phyloP scores from a whole-genome alignment of 2,329 filamentous ascomycete genomes.

The Fusarium mexicanum region DNA sequence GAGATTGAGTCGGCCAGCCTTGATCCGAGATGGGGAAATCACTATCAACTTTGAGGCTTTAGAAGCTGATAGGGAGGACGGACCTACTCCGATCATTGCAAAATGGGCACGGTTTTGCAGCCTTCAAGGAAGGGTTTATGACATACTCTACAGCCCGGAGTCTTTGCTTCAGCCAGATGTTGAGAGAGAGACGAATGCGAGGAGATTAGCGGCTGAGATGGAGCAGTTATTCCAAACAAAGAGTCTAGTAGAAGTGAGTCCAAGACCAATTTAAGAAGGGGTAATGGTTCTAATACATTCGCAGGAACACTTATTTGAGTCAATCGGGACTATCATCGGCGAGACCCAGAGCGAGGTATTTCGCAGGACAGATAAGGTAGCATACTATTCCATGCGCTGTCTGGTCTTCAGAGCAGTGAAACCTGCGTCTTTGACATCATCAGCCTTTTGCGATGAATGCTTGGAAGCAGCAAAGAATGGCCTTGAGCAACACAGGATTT shows the following conservation, averaged over 20 bases:
- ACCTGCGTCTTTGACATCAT: neutral
- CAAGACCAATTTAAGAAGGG: rapidly evolving
- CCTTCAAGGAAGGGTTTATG: neutral
- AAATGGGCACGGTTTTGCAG: neutral
- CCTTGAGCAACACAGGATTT: neutral
- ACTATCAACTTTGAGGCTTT: neutral
- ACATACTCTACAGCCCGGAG: neutral
- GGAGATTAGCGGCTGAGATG: neutral
- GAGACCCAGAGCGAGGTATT: neutral
- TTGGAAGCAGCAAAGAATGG: neutral
- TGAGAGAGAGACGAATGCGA: neutral
- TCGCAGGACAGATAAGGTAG: neutral
- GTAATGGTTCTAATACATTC: rapidly evolving
- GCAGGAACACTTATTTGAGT: neutral
- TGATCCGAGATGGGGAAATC: slow-evolving; percentile 1
- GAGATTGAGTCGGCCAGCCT: neutral
- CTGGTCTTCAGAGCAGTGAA: neutral
- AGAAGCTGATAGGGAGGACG: neutral
- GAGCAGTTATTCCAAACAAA: neutral
- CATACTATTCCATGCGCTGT: slow-evolving; percentile 2
- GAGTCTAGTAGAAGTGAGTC: neutral
- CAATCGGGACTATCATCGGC: neutral
- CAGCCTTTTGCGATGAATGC: slow-evolving; percentile 3
- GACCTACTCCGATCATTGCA: neutral
- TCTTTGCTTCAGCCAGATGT: neutral